Base-by-base conservation (phyloP, 148 eudicot species). In the Salicornia ramosissima region DNA sequence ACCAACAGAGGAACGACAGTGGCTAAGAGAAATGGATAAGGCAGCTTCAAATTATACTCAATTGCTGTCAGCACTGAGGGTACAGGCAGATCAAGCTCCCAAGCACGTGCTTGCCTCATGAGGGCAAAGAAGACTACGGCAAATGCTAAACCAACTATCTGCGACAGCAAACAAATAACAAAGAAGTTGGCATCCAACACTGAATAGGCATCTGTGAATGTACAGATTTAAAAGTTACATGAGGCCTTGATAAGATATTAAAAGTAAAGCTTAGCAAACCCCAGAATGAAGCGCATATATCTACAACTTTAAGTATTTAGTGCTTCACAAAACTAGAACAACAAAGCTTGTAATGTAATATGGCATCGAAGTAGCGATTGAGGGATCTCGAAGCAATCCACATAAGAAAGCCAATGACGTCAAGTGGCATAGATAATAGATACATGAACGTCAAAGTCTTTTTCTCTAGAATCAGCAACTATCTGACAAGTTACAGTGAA, bases 31-130 rank as follows among this genome's bases (percentile, higher is more conserved):
- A 87, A 89, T 65, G 93, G 86, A 71, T 67, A 73, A 59, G 93
- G 86, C 79, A 87, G 74, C 83, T 83, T 87, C 82, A 94, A 70
- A 78, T 94, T 94, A 78, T 82, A 85, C 82, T 87, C 97, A 47
- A 91, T 83, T 14, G 99, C 91, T 57, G 88, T 82, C 75, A 94
- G 79, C 85, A 90, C 34, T 63, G 97, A 94, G 57, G 99, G 97
- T 74, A 94, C 60, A 58, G 97, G 93, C 75, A 79, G 72, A 72
- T 80, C 96, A 75, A 81, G 83, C 81, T 94, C 99, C 99, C 97
- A 90, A 28, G 92, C 90, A 62, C 70, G 76, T 74, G 96, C 87
- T 83, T 91, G 99, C 75, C 83, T 82, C 99, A 88, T 91, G 52
- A 91, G 86, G 70, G 93, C 90, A 73, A 89, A 91, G 74, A 91